Conservation (phyloP, 805 yeast species). For the Hyphopichia homilentoma region DNA sequence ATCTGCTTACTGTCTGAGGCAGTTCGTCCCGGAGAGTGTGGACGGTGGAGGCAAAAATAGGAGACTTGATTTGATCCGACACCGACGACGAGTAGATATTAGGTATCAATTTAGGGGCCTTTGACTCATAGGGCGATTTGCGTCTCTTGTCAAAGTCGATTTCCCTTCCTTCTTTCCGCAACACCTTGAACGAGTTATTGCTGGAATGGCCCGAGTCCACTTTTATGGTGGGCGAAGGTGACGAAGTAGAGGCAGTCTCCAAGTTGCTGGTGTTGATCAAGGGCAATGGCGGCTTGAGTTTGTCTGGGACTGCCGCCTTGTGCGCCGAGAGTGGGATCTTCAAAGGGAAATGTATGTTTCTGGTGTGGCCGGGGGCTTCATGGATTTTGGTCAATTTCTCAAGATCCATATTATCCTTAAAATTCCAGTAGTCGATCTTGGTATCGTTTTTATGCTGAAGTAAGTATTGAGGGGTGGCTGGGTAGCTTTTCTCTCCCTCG, state of each 20-base stretch:
- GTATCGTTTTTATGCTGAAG: slow-evolving; percentile 41
- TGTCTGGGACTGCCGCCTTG: slow-evolving; percentile 3
- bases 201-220: neutral
- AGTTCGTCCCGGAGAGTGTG: slow-evolving; percentile 21
- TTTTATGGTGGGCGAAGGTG: slow-evolving; percentile 2
- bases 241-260: slow-evolving; percentile 1
- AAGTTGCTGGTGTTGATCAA: slow-evolving; percentile 13
- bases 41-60: slow-evolving; percentile 34
- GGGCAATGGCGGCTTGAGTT: slow-evolving; percentile 10
- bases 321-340: slow-evolving; percentile 9
- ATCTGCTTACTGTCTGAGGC: neutral
- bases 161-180: slow-evolving; percentile 63
- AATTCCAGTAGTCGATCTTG: slow-evolving; percentile 52
- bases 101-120: slow-evolving; percentile 38
- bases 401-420: slow-evolving; percentile 38
- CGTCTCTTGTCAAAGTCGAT: slow-evolving; percentile 80
- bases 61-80: slow-evolving; percentile 24
- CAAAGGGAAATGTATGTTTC: slow-evolving; percentile 10
- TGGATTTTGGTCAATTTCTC: slow-evolving; percentile 12
- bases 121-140: slow-evolving; percentile 62
- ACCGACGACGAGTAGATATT: slow-evolving; percentile 33
- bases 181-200: slow-evolving; percentile 55
- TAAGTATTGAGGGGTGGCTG: slow-evolving; percentile 67
- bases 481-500: slow-evolving; percentile 44
- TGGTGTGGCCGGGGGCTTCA: slow-evolving; percentile 8